These are phyloP conservation scores for Trichaptum fuscoviolaceum DNA, from an alignment of 768 basidiomycete species.

Conservation along the genomic window DNA sequence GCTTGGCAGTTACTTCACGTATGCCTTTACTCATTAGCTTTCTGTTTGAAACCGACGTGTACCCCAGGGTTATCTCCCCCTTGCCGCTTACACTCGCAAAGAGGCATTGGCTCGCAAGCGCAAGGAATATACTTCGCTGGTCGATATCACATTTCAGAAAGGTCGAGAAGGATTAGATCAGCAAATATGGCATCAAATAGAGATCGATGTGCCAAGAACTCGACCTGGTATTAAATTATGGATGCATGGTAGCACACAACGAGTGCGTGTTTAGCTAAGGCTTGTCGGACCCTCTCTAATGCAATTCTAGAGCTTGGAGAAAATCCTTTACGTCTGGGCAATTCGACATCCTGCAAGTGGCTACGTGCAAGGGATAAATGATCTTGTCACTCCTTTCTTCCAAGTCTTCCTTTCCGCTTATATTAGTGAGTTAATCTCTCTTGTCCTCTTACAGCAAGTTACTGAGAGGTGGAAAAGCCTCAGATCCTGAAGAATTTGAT, in stretches of 20 bases:
- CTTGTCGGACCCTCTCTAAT: neutral
- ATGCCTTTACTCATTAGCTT: slow-evolving; percentile 24
- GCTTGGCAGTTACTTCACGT: slow-evolving; percentile 94
- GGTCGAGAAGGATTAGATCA: slow-evolving; percentile 86
- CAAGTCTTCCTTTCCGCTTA: slow-evolving; percentile 95
- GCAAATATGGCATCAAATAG: slow-evolving; percentile 99
- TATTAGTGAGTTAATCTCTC: slow-evolving; percentile 54
- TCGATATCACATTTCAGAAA: slow-evolving; percentile 83
- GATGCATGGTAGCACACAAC: slow-evolving; percentile 86
- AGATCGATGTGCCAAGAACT: slow-evolving; percentile 96
- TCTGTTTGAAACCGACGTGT: neutral
- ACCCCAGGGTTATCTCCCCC: slow-evolving; percentile 82
- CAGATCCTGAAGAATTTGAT: slow-evolving; percentile 88
- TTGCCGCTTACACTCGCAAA: slow-evolving; percentile 69
- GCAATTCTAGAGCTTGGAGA: slow-evolving; percentile 70
- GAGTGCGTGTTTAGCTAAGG: slow-evolving; percentile 45
- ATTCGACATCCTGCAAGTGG: slow-evolving; percentile 98
- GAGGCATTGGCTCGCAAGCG: slow-evolving; percentile 84
- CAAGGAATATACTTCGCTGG: slow-evolving; percentile 85
- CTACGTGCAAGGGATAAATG: slow-evolving; percentile 99
- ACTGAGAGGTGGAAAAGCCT: slow-evolving; percentile 46
- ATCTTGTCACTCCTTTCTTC: slow-evolving; percentile 96
- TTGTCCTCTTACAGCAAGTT: neutral
- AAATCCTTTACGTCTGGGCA: slow-evolving; percentile 98
- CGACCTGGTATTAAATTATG: slow-evolving; percentile 87